phyloP scores from a whole-genome alignment of 2,329 filamentous ascomycete species.

The Endoconidiophora laricicola region DNA sequence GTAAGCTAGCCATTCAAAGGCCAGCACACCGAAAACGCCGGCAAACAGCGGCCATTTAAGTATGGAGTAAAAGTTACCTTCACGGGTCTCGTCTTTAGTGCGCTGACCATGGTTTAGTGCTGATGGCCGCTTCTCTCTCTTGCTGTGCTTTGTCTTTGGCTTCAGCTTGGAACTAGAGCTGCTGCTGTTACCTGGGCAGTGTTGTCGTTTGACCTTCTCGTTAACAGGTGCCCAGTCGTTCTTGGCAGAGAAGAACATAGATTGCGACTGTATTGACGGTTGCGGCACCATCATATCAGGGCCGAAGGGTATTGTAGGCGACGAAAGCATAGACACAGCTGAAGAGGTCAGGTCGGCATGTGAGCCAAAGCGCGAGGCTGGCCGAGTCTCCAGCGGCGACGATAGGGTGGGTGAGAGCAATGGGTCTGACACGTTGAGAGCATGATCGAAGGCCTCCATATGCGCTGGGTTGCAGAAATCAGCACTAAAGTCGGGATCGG shows the following conservation, averaged over 20 bases:
- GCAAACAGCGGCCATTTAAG: constrained; percentile 88
- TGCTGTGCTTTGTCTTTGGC: constrained; percentile 17
- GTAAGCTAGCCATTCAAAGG: constrained; percentile 39
- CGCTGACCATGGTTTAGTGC: constrained; percentile 32
- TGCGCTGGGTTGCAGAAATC: constrained; percentile 63
- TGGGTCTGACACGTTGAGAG: constrained; percentile 66
- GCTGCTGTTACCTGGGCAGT: constrained; percentile 13
- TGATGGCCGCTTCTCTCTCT: constrained; percentile 19
- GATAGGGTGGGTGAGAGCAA: constrained; percentile 42
- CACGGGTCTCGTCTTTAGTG: constrained; percentile 78
- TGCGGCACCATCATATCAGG: constrained; percentile 14
- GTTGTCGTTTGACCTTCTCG: constrained; percentile 38
- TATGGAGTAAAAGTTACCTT: constrained; percentile 77
- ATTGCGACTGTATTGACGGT: constrained; percentile 17
- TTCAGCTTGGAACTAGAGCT: constrained; percentile 17
- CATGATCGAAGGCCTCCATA: constrained; percentile 61
- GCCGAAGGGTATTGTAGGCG: constrained; percentile 20
- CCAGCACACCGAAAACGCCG: constrained; percentile 22
- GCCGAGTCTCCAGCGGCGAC: constrained; percentile 24
- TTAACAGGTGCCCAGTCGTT: constrained; percentile 92
- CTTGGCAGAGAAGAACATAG: constrained; percentile 65
- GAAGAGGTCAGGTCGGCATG: constrained; percentile 4
- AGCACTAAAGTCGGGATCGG: constrained; percentile 61
- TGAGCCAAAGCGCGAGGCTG: neutral
- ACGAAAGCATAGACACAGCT: constrained; percentile 17